Evolutionary conservation across 257 asterid species (phyloP).

Genomic region (Verbascum thapsus): DNA sequence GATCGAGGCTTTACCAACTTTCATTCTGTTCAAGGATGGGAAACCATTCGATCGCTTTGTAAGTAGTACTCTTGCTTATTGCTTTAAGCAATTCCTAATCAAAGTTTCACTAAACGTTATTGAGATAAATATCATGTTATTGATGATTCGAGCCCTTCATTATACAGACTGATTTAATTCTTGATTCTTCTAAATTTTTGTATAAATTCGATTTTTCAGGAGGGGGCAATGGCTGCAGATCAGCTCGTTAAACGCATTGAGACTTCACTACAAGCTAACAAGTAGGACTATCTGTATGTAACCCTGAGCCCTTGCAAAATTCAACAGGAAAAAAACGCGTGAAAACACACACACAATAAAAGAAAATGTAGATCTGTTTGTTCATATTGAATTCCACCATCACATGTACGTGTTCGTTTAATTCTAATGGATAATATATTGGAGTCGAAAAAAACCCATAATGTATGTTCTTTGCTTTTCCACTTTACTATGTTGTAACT

Average conservation of each 20-base stretch:
- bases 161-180: background rate
- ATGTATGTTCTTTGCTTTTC: no score
- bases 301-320: constrained; percentile 18
- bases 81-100: no score
- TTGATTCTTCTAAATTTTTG: background rate
- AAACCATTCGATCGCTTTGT: constrained; percentile 73
- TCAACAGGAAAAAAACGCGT: background rate
- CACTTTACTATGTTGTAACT: no score
- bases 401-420: background rate
- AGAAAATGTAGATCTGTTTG: constrained; percentile 6
- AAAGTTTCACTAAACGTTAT: no score
- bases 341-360: background rate
- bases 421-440: no score
- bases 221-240: constrained; percentile 70
- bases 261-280: constrained; percentile 51
- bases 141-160: background rate
- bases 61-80: constrained; percentile 38
- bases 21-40: constrained; percentile 75
- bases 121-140: background rate
- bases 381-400: background rate
- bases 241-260: constrained; percentile 59
- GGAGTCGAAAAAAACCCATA: no score
- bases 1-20: constrained; percentile 77
- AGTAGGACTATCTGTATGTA: background rate
- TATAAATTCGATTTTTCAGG: constrained; percentile 41